A percentile compares a stretch with the other conserved stretches of the same genome.
Conservation (phyloP, 2,329 filamentous ascomycete genomes). For the Emericellopsis cladophorae region DNA sequence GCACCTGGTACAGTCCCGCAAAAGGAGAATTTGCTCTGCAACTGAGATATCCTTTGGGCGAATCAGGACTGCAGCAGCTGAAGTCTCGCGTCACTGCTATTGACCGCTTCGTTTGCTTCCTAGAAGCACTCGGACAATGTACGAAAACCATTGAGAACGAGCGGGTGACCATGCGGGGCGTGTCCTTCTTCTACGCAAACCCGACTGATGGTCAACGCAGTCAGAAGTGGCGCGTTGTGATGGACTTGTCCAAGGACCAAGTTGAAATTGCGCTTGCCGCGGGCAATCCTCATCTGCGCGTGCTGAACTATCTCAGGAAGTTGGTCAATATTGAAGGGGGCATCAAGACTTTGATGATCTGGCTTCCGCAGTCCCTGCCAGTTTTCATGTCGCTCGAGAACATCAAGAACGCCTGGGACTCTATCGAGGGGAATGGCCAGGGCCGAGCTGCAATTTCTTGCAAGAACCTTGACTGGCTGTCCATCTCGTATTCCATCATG, state of each 20-base stretch:
- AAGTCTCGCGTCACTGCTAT: slow-evolving; percentile 50
- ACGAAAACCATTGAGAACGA: slow-evolving; percentile 42
- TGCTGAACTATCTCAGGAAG: slow-evolving; percentile 43
- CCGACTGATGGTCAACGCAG: slow-evolving; percentile 3
- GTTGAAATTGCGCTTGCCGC: slow-evolving; percentile 48
- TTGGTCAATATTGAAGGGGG: slow-evolving; percentile 41
- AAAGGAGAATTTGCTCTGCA: slow-evolving; percentile 52
- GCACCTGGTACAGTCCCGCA: slow-evolving; percentile 47
- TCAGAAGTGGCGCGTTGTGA: slow-evolving; percentile 33
- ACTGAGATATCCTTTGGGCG: slow-evolving; percentile 44
- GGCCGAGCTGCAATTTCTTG: slow-evolving; percentile 37
- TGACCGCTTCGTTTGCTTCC: slow-evolving; percentile 57
- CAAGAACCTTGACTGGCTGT: slow-evolving; percentile 43
- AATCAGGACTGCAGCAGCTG: slow-evolving; percentile 45
- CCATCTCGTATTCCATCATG: slow-evolving; percentile 37
- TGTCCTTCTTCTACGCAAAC: slow-evolving; percentile 57
- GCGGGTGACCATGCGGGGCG: slow-evolving; percentile 45
- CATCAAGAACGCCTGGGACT: slow-evolving; percentile 43
- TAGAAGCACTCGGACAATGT: slow-evolving; percentile 49
- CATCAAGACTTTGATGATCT: slow-evolving; percentile 40
- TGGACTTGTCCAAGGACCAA: slow-evolving; percentile 41
- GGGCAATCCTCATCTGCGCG: slow-evolving; percentile 54
- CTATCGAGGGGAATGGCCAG: slow-evolving; percentile 24
- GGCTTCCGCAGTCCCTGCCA: slow-evolving; percentile 48
- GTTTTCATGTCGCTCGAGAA: slow-evolving; percentile 48